Percentiles rank a stretch among this genome's conserved stretches.
These are phyloP conservation scores for Thelonectria discophora DNA, from an alignment of 2,329 filamentous ascomycete species.

Conservation along the genomic window DNA sequence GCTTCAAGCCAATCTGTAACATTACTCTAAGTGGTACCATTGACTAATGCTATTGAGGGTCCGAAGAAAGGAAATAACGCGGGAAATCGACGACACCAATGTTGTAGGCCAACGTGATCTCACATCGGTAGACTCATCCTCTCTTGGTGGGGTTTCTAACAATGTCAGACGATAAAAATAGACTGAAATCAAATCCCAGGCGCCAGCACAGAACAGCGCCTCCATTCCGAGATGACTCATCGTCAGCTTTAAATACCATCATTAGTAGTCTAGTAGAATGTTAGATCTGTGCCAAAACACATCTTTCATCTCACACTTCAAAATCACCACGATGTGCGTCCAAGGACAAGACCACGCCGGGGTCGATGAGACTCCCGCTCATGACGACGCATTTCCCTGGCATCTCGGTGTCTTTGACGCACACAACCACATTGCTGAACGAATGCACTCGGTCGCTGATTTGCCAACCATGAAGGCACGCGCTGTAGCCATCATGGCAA, in stretches of 20 bases:
- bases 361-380: background rate
- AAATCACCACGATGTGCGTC: conserved; percentile 27
- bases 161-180: background rate
- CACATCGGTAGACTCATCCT: too few relatives aligned
- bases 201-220: background rate
- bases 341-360: conserved; percentile 14
- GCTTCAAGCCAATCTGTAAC: too few relatives aligned
- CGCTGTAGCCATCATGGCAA: conserved; percentile 35
- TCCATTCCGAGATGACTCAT: background rate
- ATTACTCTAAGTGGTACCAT: too few relatives aligned
- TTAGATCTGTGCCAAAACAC: background rate
- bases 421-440: conserved; percentile 37
- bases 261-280: background rate
- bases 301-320: background rate
- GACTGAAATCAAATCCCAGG: background rate
- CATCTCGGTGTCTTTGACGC: conserved; percentile 46
- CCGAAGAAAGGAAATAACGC: too few relatives aligned
- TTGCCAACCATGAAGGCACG: conserved; percentile 31
- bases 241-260: background rate
- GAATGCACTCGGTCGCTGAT: conserved; percentile 5
- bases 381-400: conserved; percentile 35
- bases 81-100: too few relatives aligned
- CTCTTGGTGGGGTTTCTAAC: too few relatives aligned
- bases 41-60: too few relatives aligned
- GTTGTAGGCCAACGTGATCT: too few relatives aligned